Evolutionary conservation across 208 protist genomes (phyloP).

Genomic region (Porcisia hertigi): DNA sequence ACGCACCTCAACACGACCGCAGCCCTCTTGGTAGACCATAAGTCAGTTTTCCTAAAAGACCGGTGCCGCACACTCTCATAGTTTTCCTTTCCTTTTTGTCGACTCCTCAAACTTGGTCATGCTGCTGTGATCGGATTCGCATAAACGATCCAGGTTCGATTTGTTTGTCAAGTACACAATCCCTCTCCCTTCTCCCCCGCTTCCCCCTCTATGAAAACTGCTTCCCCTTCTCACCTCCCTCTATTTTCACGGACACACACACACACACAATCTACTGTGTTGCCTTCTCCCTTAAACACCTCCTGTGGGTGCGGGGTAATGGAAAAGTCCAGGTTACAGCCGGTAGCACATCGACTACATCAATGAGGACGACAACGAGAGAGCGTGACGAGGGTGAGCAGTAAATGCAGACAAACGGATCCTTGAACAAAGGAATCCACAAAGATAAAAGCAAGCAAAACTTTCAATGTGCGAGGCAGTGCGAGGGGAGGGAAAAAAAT

Average conservation of each 20-base stretch:
- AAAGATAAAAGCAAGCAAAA: too few relatives aligned
- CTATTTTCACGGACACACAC: not conserved
- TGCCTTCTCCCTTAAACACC: not conserved
- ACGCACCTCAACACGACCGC: not conserved
- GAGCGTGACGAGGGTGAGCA: not conserved
- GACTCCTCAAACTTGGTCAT: not conserved
- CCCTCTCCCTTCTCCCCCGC: not conserved
- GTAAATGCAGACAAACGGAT: not conserved
- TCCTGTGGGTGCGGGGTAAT: not conserved
- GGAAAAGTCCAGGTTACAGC: not conserved
- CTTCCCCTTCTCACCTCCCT: too few relatives aligned
- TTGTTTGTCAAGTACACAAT: not conserved
- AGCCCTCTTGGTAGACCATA: too few relatives aligned
- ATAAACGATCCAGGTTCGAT: not conserved
- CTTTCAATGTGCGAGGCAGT: too few relatives aligned
- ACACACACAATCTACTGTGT: not conserved
- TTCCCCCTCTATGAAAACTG: not conserved
- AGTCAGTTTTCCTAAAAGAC: not conserved
- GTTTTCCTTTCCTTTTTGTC: not conserved
- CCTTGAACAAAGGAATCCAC: too few relatives aligned
- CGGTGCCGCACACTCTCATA: not conserved
- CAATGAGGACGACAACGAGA: not conserved
- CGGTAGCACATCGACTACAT: not conserved
- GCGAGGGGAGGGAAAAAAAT: not conserved
- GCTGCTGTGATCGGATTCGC: not conserved